Conservation (phyloP, 2,329 filamentous ascomycete genomes). For the Arthrobotrys megalospora region DNA sequence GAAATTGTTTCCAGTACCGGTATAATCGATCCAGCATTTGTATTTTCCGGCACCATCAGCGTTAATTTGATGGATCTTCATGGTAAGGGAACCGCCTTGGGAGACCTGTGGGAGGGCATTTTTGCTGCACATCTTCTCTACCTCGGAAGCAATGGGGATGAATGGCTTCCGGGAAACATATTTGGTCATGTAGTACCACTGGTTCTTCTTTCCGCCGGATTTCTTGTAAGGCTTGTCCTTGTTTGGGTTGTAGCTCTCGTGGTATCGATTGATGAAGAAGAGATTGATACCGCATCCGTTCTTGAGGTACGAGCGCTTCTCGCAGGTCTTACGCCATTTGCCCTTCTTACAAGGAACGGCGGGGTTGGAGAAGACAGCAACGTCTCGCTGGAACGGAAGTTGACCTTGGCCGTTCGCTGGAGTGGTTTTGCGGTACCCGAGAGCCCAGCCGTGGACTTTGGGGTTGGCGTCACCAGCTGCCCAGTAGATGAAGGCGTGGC, state of each 20-base stretch:
- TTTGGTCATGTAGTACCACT: constrained; percentile 33
- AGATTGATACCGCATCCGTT: constrained; percentile 33
- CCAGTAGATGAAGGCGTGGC: constrained; percentile 30
- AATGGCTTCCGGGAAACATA: neutral
- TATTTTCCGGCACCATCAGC: constrained; percentile 23
- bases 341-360: constrained; percentile 18
- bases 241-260: constrained; percentile 1
- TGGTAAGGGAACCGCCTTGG: neutral
- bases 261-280: constrained; percentile 21
- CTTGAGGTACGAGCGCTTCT: neutral
- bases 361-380: constrained; percentile 33
- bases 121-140: neutral
- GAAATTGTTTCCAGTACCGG: constrained; percentile 71
- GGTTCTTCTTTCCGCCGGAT: constrained; percentile 13
- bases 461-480: constrained; percentile 19
- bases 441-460: constrained; percentile 13
- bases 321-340: constrained; percentile 16
- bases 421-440: constrained; percentile 25
- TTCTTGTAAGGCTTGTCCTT: constrained; percentile 25
- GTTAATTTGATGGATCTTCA: constrained; percentile 20
- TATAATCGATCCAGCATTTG: constrained; percentile 72
- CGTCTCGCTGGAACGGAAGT: constrained; percentile 33
- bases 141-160: constrained; percentile 11
- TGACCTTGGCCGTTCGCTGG: neutral
- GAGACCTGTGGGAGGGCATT: constrained; percentile 4